These are phyloP conservation scores for Mimosa pudica DNA, from an alignment of 306 rosid genomes.

Conservation along the genomic window DNA sequence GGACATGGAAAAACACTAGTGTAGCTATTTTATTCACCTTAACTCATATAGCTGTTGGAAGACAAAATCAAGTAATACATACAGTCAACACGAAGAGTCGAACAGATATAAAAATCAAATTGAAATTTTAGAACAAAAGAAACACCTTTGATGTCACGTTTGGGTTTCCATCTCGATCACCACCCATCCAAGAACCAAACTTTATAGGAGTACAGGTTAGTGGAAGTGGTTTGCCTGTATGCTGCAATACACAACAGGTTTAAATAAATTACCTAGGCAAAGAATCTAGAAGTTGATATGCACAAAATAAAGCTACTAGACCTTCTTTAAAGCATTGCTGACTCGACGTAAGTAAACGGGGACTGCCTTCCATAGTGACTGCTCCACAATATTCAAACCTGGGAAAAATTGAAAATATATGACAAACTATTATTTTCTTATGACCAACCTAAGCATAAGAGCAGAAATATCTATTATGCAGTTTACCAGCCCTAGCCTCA, in stretches of 20 bases:
- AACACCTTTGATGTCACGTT: slow-evolving; percentile 88
- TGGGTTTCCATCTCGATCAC: slow-evolving; percentile 98
- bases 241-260: slow-evolving; percentile 46
- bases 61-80: slow-evolving; percentile 19
- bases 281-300: slow-evolving; percentile 34
- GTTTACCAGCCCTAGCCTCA: slow-evolving; percentile 93
- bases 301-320: slow-evolving; percentile 34
- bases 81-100: slow-evolving; percentile 21
- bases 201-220: slow-evolving; percentile 87
- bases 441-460: slow-evolving; percentile 23
- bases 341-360: slow-evolving; percentile 94
- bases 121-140: neutral
- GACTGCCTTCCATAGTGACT: slow-evolving; percentile 96
- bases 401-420: slow-evolving; percentile 31
- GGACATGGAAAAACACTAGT: slow-evolving; percentile 2
- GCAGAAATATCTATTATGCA: slow-evolving; percentile 29
- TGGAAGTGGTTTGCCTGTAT: slow-evolving; percentile 93
- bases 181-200: slow-evolving; percentile 99
- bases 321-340: slow-evolving; percentile 96
- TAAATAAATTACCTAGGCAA: neutral
- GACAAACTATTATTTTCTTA: slow-evolving; percentile 13
- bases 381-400: slow-evolving; percentile 97
- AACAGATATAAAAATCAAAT: neutral
- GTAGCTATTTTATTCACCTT: too few relatives aligned
- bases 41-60: slow-evolving; percentile 20